Evolutionary conservation across 1,284 basidiomycete species (phyloP), one percentile per base, ranked within the genome.

Genomic region (Ustilago cynodontis): DNA sequence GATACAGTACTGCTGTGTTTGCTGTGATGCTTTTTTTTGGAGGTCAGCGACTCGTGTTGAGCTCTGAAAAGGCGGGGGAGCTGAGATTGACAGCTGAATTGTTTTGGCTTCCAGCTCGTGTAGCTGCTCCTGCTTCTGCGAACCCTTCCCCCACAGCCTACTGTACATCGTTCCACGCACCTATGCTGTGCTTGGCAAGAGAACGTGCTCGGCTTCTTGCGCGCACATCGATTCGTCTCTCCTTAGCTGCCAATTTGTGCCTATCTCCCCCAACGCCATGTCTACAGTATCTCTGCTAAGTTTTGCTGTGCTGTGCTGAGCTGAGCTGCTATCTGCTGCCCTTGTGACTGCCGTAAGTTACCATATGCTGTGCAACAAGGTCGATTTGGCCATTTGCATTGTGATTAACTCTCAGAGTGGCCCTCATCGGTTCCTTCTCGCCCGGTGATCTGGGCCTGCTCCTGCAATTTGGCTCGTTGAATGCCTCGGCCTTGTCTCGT

Each of bases 201-300:
- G 33, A 63, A 56, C 61, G 53, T 63, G 61, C 52, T 49, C 52
- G 28, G 39, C 3, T 13, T 54, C 52, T 62, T 62, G 60, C 53
- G 53, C 53, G 43, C 47, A 10, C 43, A 45, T 11, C 24, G 2
- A 28, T 49, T 49, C 47, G 47, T 49, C 47, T n/a, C 24, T 28
- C 10, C 24, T 14, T 43, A 18, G 16, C 50, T 49, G 47, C 47
- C 47, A 49, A 24, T 26, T 49, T 49, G 47, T 49, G 47, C 47
- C 24, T 47, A 24, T 22, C 14, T 39, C 16, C 45, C 52, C 47
- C 37, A 24, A 20, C 29, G 43, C 60, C 22, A 22, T 47, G 43
- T 8, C 9, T 45, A 18, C 31, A 33, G 31, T 33, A 33, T 33
- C 31, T 33, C 29, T 24, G 31, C 31, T 33, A 11, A 33, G 22